Conservation (phyloP, 768 basidiomycete genomes). For the Phallus indusiatus region DNA sequence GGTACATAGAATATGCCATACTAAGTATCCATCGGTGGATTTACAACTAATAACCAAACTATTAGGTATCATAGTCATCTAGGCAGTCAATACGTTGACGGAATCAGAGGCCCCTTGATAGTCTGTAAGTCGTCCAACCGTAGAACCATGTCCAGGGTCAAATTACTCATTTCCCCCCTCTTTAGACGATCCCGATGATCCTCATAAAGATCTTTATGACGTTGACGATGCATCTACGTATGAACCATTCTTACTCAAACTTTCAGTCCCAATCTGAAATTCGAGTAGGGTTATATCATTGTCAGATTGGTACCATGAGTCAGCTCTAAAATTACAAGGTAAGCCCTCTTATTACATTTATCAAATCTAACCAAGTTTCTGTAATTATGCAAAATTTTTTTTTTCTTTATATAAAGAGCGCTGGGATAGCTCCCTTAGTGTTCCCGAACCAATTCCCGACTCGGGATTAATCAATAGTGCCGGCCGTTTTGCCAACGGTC, state of each 20-base stretch:
- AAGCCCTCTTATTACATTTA: no score
- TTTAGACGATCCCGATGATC: conserved; percentile 29
- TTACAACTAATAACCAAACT: background rate
- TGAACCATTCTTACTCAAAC: background rate
- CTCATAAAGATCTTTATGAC: conserved; percentile 26
- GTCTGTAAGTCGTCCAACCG: no score
- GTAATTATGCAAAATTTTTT: background rate
- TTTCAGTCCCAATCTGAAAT: conserved; percentile 27
- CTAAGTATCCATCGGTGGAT: background rate
- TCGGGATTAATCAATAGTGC: conserved; percentile 44
- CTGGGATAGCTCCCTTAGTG: conserved; percentile 1
- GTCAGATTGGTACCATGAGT: no score
- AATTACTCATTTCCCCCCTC: background rate
- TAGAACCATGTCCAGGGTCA: background rate
- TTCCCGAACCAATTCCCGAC: conserved; percentile 16
- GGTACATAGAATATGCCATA: conserved; percentile 19
- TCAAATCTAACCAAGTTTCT: no score
- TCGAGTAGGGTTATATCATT: conserved; percentile 23
- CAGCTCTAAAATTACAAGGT: background rate
- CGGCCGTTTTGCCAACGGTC: conserved; percentile 37
- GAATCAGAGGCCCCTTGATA: conserved; percentile 31
- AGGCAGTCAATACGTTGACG: conserved; percentile 25
- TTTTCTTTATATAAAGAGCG: no score
- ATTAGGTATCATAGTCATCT: conserved; percentile 14
- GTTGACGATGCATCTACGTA: conserved; percentile 24